phyloP scores from a whole-genome alignment of 2,329 filamentous ascomycete species.

The Lachnellula subtilissima region DNA sequence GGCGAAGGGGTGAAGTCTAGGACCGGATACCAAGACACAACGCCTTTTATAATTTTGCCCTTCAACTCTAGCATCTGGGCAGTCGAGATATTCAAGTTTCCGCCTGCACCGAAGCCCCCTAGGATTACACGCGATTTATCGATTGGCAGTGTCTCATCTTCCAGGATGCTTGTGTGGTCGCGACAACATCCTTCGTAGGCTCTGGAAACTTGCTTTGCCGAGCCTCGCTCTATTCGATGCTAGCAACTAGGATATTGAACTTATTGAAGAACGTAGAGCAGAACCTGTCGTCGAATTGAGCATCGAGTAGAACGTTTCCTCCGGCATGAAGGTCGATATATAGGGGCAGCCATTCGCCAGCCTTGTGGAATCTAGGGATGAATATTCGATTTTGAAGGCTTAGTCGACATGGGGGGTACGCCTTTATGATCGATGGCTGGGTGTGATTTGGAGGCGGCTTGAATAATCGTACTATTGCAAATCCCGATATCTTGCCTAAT shows the following conservation, averaged over 20 bases:
- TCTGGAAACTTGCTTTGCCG: slow-evolving; percentile 42
- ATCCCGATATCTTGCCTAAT: slow-evolving; percentile 1
- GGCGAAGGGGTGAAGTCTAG: slow-evolving; percentile 36
- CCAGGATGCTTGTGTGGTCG: slow-evolving; percentile 39
- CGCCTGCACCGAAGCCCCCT: slow-evolving; percentile 48
- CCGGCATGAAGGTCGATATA: slow-evolving; percentile 50
- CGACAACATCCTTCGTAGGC: slow-evolving; percentile 41
- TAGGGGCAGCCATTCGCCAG: slow-evolving; percentile 34
- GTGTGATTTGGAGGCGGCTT: slow-evolving; percentile 1
- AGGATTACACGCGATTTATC: slow-evolving; percentile 39
- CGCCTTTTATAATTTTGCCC: slow-evolving; percentile 30
- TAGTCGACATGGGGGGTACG: slow-evolving; percentile 27
- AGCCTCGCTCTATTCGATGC: slow-evolving; percentile 46
- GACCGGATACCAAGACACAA: slow-evolving; percentile 41
- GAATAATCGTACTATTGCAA: slow-evolving; percentile 3
- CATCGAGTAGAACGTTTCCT: slow-evolving; percentile 42
- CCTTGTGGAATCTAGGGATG: slow-evolving; percentile 35
- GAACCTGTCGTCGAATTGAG: slow-evolving; percentile 43
- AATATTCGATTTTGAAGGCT: slow-evolving; percentile 34
- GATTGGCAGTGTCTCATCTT: slow-evolving; percentile 42
- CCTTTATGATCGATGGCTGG: slow-evolving; percentile 21
- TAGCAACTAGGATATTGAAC: slow-evolving; percentile 40
- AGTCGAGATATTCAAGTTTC: slow-evolving; percentile 41
- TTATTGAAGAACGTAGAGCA: slow-evolving; percentile 39
- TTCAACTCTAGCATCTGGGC: slow-evolving; percentile 36